These are phyloP conservation scores for Pleurotus eryngii DNA, from an alignment of 768 basidiomycete genomes.

Conservation along the genomic window DNA sequence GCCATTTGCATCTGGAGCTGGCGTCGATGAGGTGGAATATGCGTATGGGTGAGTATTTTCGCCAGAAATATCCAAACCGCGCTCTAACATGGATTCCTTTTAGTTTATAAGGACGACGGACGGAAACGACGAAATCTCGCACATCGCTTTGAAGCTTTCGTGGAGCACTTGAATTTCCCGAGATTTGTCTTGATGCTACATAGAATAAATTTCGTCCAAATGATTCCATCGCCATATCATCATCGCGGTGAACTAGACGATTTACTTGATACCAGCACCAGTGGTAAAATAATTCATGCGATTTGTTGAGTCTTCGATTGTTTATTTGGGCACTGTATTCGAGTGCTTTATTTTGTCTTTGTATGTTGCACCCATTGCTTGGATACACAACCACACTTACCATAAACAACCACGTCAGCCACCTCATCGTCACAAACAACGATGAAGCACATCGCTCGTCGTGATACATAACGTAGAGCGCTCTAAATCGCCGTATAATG, in stretches of 20 bases:
- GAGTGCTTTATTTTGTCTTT: conserved; percentile 50
- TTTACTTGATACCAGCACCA: neutral
- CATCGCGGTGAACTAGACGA: neutral
- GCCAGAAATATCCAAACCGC: too few relatives aligned
- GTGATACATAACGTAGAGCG: neutral
- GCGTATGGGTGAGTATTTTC: conserved; percentile 66
- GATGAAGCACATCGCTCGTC: conserved; percentile 6
- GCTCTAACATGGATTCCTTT: too few relatives aligned
- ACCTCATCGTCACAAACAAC: conserved; percentile 27
- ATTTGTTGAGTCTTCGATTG: neutral
- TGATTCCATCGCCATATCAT: too few relatives aligned
- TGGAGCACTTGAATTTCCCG: too few relatives aligned
- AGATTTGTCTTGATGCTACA: too few relatives aligned
- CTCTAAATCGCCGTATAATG: conserved; percentile 7
- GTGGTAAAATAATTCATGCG: neutral
- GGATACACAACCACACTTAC: conserved; percentile 40
- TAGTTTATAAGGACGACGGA: too few relatives aligned
- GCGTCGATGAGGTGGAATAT: conserved; percentile 89
- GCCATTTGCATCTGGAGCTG: conserved; percentile 75
- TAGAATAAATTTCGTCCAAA: too few relatives aligned
- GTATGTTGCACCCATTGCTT: conserved; percentile 57
- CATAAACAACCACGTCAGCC: conserved; percentile 26
- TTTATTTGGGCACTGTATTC: conserved; percentile 27
- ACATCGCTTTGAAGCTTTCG: too few relatives aligned
- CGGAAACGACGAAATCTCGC: too few relatives aligned